Evolutionary conservation across 192 early-diverging fungal genomes (phyloP).

Genomic region (Allomyces javanicus): DNA sequence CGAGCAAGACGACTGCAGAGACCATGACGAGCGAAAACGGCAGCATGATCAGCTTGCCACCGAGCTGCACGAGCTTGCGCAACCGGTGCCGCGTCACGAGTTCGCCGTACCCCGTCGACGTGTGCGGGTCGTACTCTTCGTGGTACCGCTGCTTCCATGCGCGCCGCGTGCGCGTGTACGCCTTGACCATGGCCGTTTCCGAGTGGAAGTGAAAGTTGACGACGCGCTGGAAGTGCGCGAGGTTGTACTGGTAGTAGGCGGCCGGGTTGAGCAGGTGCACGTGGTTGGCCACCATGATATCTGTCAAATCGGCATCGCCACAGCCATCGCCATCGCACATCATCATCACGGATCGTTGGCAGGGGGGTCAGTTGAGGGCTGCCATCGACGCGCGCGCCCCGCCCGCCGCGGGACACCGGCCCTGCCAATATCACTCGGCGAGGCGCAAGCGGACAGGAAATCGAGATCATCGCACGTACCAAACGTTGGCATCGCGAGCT

Average conservation of each 20-base stretch:
- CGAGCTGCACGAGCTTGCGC: not conserved
- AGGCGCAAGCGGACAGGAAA: no score
- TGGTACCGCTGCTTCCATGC: not conserved
- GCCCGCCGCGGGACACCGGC: no score
- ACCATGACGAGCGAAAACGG: not conserved
- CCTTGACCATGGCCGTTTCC: not conserved
- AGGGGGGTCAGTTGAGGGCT: no score
- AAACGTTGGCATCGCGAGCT: not conserved
- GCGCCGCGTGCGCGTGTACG: not conserved
- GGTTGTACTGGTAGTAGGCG: not conserved
- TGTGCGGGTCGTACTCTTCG: not conserved
- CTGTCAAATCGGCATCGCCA: no score
- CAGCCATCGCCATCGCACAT: no score
- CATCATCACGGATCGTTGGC: no score
- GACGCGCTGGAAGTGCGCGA: not conserved
- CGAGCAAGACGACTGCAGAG: not conserved
- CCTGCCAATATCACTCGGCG: no score
- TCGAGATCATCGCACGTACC: not conserved
- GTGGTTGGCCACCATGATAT: not conserved
- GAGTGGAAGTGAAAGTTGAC: not conserved
- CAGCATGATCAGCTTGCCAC: constrained; percentile 2
- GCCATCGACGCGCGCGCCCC: no score
- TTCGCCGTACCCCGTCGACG: not conserved
- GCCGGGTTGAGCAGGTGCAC: not conserved
- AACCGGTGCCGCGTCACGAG: not conserved